Evolutionary conservation across 371 early-diverging fungal species (phyloP), one percentile per base, ranked within the genome.

Genomic region (Nematocida ausubeli): DNA sequence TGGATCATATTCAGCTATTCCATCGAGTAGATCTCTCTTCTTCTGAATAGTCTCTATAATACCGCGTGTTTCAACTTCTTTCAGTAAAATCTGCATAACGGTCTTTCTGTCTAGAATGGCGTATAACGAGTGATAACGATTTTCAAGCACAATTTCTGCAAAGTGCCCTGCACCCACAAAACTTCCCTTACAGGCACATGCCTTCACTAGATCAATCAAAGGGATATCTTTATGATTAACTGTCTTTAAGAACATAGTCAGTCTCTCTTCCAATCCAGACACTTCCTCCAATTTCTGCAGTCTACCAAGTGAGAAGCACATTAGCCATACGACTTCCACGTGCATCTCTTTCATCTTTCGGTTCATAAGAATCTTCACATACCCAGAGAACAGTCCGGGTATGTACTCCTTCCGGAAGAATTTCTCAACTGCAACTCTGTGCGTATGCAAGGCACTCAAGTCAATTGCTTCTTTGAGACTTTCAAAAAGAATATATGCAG

Each of bases 351-450:
- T 44, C 19, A 30, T 30, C 9, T 34, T 44, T 26, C 37, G 64
- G n/a, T 55, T 28, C n/a, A 40, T 14, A 19, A 52, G 30, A n/a
- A 65, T 22, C 7, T n/a, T 35, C 37, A 65, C 57, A 39, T 75
- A 75, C 49, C n/a, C 52, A 19, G 78, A 75, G 47, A 75, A 42
- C 16, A 75, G 26, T 14, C 78, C 78, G 3, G 78, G 78, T 3
- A 52, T 58, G 52, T 75, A 75, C 55, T 67, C 34, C 24, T 19
- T 28, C 12, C 24, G 19, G 35, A 42, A 75, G 39, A n/a, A 51
- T 30, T 30, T 49, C 19, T 51, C 26, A 16, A 75, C n/a, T 1
- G 63, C 78, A 19, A 22, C 28, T 37, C 35, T 52, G 58, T 75
- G 78, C 2, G 19, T 9, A 9, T 16, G 5, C 3, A 37, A 5